Conservation (phyloP, 2,329 filamentous ascomycete genomes). For the Aspergillus sergii region DNA sequence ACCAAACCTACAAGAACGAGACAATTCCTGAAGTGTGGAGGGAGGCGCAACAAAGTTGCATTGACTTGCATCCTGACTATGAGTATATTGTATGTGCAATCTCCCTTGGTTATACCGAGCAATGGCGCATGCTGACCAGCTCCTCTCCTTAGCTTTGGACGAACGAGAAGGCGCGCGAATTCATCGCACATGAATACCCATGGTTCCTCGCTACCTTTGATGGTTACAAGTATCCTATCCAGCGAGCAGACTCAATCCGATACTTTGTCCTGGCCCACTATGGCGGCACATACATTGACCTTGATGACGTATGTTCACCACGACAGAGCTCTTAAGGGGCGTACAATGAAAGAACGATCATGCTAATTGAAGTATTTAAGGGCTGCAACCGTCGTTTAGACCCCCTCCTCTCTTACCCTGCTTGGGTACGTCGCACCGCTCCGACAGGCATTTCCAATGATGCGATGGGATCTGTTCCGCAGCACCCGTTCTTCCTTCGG, state of each 20-base stretch:
- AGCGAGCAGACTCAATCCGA: slow-evolving; percentile 75
- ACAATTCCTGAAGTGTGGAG: slow-evolving; percentile 69
- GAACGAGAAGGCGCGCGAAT: slow-evolving; percentile 67
- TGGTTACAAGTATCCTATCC: slow-evolving; percentile 72
- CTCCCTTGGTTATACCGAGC: background rate
- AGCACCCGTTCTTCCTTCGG: slow-evolving; percentile 73
- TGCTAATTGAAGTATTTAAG: slow-evolving; percentile 39
- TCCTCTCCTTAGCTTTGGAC: slow-evolving; percentile 67
- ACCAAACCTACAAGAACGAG: slow-evolving; percentile 75
- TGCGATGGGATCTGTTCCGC: slow-evolving; percentile 72
- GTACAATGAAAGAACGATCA: background rate
- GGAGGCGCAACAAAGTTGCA: slow-evolving; percentile 66
- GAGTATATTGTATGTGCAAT: slow-evolving; percentile 65
- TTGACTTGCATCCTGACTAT: slow-evolving; percentile 69
- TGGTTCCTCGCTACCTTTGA: slow-evolving; percentile 79
- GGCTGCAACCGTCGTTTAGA: slow-evolving; percentile 70
- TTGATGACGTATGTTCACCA: slow-evolving; percentile 63
- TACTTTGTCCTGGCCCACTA: slow-evolving; percentile 79
- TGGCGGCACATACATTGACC: slow-evolving; percentile 79
- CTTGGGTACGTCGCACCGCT: slow-evolving; percentile 70
- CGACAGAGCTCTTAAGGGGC: no score
- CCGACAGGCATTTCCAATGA: slow-evolving; percentile 83
- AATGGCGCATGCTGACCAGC: slow-evolving; percentile 21
- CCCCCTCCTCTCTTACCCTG: slow-evolving; percentile 68
- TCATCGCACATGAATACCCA: slow-evolving; percentile 73